Conservation (phyloP, 306 rosid species). For the Spatholobus suberectus region DNA sequence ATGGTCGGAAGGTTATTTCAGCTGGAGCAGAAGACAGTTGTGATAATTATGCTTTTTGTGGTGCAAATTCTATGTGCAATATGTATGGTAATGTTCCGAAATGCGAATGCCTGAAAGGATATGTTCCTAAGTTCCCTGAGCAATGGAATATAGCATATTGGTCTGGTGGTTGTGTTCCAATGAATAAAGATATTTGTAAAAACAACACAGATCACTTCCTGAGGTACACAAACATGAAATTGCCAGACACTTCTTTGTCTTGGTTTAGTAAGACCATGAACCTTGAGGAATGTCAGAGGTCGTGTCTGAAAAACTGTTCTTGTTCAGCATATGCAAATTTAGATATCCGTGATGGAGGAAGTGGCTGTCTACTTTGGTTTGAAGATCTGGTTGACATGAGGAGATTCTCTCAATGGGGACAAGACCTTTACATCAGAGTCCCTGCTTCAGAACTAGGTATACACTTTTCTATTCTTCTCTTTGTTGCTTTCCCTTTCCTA, state of each 20-base stretch:
- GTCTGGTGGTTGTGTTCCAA: not conserved
- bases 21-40: not conserved
- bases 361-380: not conserved
- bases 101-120: no score
- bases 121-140: no score
- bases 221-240: not conserved
- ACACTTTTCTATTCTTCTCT: not conserved
- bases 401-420: slow-evolving; percentile 23
- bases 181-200: not conserved
- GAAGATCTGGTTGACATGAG: slow-evolving; percentile 7
- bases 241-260: not conserved
- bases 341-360: not conserved
- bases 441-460: slow-evolving; percentile 49
- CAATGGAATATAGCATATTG: not conserved
- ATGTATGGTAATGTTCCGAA: not conserved
- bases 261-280: not conserved
- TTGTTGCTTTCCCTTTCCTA: not conserved
- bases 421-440: slow-evolving; percentile 43
- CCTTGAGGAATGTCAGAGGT: not conserved
- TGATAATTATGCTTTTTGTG: not conserved
- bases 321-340: not conserved
- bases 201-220: not conserved
- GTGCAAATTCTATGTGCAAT: not conserved
- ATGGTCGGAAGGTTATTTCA: not conserved
- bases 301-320: not conserved